These are phyloP conservation scores for Pichia californica DNA, from an alignment of 805 yeast genomes.

Conservation along the genomic window DNA sequence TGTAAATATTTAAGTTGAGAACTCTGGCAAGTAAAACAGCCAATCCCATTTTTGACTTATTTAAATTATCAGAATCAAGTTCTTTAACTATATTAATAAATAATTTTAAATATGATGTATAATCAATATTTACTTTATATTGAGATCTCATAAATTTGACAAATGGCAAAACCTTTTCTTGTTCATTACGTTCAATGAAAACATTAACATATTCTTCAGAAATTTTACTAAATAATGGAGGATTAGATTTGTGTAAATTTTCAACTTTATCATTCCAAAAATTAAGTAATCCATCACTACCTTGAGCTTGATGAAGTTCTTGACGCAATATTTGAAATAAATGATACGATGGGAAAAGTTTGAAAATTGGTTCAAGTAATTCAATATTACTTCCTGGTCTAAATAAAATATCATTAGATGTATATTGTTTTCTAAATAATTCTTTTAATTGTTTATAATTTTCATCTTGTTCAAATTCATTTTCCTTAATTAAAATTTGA, in stretches of 20 bases:
- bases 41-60: too few species aligned
- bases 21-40: background rate
- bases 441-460: background rate
- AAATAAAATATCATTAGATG: background rate
- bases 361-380: slow-evolving; percentile 1
- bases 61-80: too few species aligned
- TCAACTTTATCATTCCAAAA: slow-evolving; percentile 1
- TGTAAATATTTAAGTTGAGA: background rate
- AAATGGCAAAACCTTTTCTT: slow-evolving; percentile 7
- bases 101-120: background rate
- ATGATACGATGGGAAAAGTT: slow-evolving; percentile 1
- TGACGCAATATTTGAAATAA: background rate
- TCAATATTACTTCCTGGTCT: slow-evolving; percentile 6
- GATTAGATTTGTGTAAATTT: background rate
- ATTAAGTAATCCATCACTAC: background rate
- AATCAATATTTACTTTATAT: background rate
- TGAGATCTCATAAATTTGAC: slow-evolving; percentile 1
- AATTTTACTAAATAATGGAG: background rate
- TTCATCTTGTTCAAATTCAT: background rate
- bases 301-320: background rate
- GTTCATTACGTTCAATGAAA: background rate
- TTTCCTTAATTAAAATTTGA: background rate
- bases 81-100: background rate
- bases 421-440: background rate
- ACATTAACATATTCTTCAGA: slow-evolving; percentile 1